These are phyloP conservation scores for Acacia melanoxylon DNA, from an alignment of 306 rosid genomes.

Conservation along the genomic window DNA sequence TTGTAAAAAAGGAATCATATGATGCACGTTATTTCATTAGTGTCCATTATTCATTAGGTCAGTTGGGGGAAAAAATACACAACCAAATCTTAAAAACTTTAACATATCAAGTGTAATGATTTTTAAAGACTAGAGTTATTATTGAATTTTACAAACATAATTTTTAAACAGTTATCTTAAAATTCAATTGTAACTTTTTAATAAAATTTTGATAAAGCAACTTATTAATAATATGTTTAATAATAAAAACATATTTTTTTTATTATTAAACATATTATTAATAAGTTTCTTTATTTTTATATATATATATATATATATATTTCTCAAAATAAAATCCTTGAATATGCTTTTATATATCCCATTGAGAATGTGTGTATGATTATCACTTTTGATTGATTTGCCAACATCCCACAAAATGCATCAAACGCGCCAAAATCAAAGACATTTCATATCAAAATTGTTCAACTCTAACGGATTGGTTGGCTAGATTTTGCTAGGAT, in stretches of 20 bases:
- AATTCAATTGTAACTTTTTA: not conserved
- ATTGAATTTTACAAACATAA: not conserved
- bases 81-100: not conserved
- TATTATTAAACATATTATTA: no score
- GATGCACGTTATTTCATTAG: conserved; percentile 34
- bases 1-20: conserved; percentile 31
- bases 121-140: not conserved
- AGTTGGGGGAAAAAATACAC: not conserved
- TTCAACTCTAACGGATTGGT: conserved; percentile 34
- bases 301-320: not conserved
- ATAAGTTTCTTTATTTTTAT: no score
- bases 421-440: conserved; percentile 38
- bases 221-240: no score
- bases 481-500: conserved; percentile 48
- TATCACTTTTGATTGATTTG: conserved; percentile 34
- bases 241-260: not conserved
- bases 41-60: not conserved
- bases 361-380: not conserved
- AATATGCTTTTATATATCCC: not conserved
- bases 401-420: conserved; percentile 36
- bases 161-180: not conserved
- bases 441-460: conserved; percentile 40
- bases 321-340: not conserved
- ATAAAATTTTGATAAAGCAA: not conserved
- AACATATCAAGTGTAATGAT: not conserved